These are phyloP conservation scores for Pontederia crassipes DNA, from an alignment of 176 grass and related monocot species.

Conservation along the genomic window DNA sequence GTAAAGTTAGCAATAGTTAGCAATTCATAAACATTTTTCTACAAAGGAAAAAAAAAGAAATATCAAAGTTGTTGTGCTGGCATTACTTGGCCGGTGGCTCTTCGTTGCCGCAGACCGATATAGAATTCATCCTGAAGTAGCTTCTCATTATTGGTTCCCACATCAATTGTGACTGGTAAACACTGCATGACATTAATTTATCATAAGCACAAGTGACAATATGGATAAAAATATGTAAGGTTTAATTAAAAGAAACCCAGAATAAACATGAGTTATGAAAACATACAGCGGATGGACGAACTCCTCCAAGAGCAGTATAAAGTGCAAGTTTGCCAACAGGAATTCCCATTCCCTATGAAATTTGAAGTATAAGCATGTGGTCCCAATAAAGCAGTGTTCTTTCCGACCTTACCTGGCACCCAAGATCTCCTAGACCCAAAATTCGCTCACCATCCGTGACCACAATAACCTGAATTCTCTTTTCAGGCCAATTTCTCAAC, in stretches of 20 bases:
- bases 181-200: slow-evolving; percentile 39
- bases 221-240: not conserved
- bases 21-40: not conserved
- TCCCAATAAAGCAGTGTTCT: not conserved
- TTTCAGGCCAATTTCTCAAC: slow-evolving; percentile 86
- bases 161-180: slow-evolving; percentile 94
- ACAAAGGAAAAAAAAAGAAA: not conserved
- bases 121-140: slow-evolving; percentile 85
- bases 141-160: slow-evolving; percentile 83
- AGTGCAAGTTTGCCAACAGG: slow-evolving; percentile 83
- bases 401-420: slow-evolving; percentile 59
- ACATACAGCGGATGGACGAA: slow-evolving; percentile 54
- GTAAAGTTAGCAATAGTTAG: not conserved
- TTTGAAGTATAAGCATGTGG: not conserved
- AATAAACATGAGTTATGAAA: not conserved
- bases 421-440: slow-evolving; percentile 89
- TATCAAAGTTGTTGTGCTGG: not conserved
- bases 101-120: slow-evolving; percentile 82
- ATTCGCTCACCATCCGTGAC: slow-evolving; percentile 86
- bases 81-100: slow-evolving; percentile 61
- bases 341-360: slow-evolving; percentile 80
- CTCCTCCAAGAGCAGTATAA: slow-evolving; percentile 78
- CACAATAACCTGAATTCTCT: slow-evolving; percentile 91
- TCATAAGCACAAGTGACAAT: not conserved
- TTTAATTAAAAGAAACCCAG: not conserved